Evolutionary conservation across 2,329 filamentous ascomycete species (phyloP), one percentile per base, ranked within the genome.

Genomic region (Xylariomycetidae sp.): DNA sequence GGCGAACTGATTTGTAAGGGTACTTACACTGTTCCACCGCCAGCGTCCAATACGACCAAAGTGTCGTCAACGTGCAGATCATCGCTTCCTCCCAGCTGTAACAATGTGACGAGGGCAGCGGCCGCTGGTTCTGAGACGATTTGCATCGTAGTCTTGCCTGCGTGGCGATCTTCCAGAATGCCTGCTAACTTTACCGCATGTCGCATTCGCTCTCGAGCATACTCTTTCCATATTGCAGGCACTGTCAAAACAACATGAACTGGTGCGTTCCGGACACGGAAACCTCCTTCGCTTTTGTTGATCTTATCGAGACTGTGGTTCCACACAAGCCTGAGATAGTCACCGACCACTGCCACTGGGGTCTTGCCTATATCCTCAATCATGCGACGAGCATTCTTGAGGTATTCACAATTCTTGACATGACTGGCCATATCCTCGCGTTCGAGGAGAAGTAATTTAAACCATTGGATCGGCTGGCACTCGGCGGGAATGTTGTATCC

Each of bases 41-140:
- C 50, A 6, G 42, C 44, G 29, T 52, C 48, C n/a, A 46, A 51
- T 5, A 54, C 29, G 8, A 50, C 22, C 19, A 39, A 49, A 2
- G 36, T 30, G 13, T 51, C 41, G 8, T 39, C 38, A 10, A 10
- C 17, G 25, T 30, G 9, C 1, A 16, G 16, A 12, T 29, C 30
- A 2, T 32, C 33, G 6, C 27, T 31, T 4, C 22, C 29, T 11
- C 44, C 45, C 9, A 15, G 23, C n/a, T 23, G 8, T 8, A n/a
- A n/a, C 4, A 54, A 33, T 1, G 43, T 46, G 9, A 47, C 22
- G 1, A 53, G 34, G 4, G 48, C 48, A n/a, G 53, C 47, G 27
- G 53, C 44, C 33, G 54, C 41, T 10, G 44, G 48, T 31, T 56
- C 48, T n/a, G 43, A 30, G 13, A 48, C 52, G 12, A 54, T 40